phyloP scores from a whole-genome alignment of 164 flowering plant genomes.

The Brasenia schreberi region DNA sequence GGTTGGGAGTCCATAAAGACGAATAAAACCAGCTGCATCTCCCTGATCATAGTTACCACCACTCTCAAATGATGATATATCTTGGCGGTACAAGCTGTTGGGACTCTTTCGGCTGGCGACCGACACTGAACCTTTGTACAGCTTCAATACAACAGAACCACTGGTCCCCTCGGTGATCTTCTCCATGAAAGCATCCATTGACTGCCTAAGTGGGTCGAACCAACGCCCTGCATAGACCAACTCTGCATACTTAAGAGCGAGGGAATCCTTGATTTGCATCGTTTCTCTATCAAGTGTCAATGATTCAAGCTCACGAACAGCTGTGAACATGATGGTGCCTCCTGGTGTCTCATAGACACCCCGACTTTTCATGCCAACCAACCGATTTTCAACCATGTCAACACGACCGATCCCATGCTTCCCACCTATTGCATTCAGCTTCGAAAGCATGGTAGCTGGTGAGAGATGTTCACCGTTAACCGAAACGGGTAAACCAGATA shows the following conservation, averaged over 20 bases:
- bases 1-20: conserved; percentile 80
- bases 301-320: conserved; percentile 75
- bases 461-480: conserved; percentile 62
- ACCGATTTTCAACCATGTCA: conserved; percentile 89
- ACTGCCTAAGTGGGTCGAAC: conserved; percentile 87
- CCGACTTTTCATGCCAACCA: conserved; percentile 97
- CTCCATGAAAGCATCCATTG: conserved; percentile 90
- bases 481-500: conserved; percentile 67
- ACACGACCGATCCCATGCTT: conserved; percentile 81
- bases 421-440: conserved; percentile 80
- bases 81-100: conserved; percentile 71
- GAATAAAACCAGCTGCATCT: conserved; percentile 91
- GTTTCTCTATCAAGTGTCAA: conserved; percentile 86
- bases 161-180: conserved; percentile 68
- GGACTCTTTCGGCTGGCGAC: conserved; percentile 59
- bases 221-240: conserved; percentile 93
- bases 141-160: conserved; percentile 72
- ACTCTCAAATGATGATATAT: conserved; percentile 81
- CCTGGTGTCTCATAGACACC: conserved; percentile 98
- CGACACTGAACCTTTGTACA: conserved; percentile 73
- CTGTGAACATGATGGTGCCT: conserved; percentile 75
- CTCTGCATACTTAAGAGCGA: conserved; percentile 90
- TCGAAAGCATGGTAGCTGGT: conserved; percentile 65
- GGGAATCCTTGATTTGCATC: conserved; percentile 58
- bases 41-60: conserved; percentile 80